A percentile compares a stretch with the other conserved stretches of the same genome.
Evolutionary conservation across 441 rosid genomes (phyloP).

Genomic region (Pelargonium australe): DNA sequence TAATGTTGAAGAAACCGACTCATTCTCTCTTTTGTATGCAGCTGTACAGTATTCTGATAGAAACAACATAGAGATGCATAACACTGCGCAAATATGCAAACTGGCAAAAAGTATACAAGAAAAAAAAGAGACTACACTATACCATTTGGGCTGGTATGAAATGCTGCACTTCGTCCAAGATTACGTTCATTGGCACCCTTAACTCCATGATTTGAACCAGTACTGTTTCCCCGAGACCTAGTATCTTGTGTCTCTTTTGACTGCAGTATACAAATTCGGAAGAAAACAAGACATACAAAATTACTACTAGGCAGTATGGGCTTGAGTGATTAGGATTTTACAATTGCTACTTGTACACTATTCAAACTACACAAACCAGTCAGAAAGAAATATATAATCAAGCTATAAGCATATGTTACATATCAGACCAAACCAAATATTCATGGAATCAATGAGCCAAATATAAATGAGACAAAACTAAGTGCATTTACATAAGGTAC

Average conservation of each 20-base stretch:
- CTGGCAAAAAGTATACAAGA: slow-evolving; percentile 9
- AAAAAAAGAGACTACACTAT: slow-evolving; percentile 14
- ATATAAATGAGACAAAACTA: not conserved
- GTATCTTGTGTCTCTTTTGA: slow-evolving; percentile 39
- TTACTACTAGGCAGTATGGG: not conserved
- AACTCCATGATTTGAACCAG: slow-evolving; percentile 21
- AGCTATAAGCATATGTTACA: not conserved
- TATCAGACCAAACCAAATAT: not conserved
- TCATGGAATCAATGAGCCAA: not conserved
- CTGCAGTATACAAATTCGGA: slow-evolving; percentile 16
- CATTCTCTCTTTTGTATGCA: slow-evolving; percentile 27
- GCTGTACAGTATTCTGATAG: slow-evolving; percentile 33
- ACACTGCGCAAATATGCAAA: not conserved
- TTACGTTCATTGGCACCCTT: slow-evolving; percentile 26
- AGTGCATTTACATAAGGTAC: slow-evolving; percentile 21
- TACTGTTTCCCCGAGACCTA: slow-evolving; percentile 20
- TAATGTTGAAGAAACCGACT: slow-evolving; percentile 15
- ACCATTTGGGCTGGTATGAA: slow-evolving; percentile 27
- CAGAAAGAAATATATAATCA: not conserved
- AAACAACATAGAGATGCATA: slow-evolving; percentile 3
- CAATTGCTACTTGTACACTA: not conserved
- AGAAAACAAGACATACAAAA: not conserved
- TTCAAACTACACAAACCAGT: not conserved
- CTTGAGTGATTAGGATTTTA: not conserved
- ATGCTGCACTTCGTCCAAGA: slow-evolving; percentile 19